phyloP scores from a whole-genome alignment of 768 basidiomycete genomes.

The Kwoniella newhampshirensis region DNA sequence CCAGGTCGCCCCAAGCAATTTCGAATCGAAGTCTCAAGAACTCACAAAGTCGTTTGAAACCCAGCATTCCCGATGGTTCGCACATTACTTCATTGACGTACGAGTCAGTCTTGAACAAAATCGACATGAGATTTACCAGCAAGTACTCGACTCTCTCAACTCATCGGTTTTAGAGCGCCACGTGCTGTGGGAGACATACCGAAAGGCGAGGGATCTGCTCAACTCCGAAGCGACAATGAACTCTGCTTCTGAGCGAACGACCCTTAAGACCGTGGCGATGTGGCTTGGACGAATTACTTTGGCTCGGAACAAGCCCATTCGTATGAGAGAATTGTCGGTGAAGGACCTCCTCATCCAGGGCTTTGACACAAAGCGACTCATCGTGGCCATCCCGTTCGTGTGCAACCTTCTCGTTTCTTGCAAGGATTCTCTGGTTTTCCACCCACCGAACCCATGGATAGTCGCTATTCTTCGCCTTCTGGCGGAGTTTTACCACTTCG shows the following conservation, averaged over 20 bases:
- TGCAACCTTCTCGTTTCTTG: slow-evolving; percentile 95
- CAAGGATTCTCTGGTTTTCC: slow-evolving; percentile 85
- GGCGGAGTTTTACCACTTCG: slow-evolving; percentile 94
- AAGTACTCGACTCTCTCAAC: slow-evolving; percentile 83
- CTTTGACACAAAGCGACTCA: slow-evolving; percentile 82
- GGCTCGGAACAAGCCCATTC: slow-evolving; percentile 87
- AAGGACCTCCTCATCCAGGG: slow-evolving; percentile 97
- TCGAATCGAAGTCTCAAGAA: slow-evolving; percentile 79
- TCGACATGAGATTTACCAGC: slow-evolving; percentile 91
- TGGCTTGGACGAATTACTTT: slow-evolving; percentile 95
- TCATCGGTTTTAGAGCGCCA: slow-evolving; percentile 67
- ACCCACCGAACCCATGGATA: slow-evolving; percentile 95
- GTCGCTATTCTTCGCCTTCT: slow-evolving; percentile 91
- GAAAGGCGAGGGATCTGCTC: slow-evolving; percentile 78
- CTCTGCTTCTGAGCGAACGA: slow-evolving; percentile 76
- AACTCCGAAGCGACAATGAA: slow-evolving; percentile 89
- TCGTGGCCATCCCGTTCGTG: slow-evolving; percentile 95
- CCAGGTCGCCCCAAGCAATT: slow-evolving; percentile 92
- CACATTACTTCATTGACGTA: slow-evolving; percentile 94
- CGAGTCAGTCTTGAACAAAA: slow-evolving; percentile 94
- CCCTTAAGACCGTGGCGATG: slow-evolving; percentile 88
- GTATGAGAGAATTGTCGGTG: slow-evolving; percentile 88
- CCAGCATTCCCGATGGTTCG: slow-evolving; percentile 88
- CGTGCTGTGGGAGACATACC: slow-evolving; percentile 88
- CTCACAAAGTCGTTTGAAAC: slow-evolving; percentile 83